Percentiles rank a stretch among this genome's conserved stretches.
Evolutionary conservation across 1,284 basidiomycete species (phyloP).

Genomic region (Sutorius eximius): DNA sequence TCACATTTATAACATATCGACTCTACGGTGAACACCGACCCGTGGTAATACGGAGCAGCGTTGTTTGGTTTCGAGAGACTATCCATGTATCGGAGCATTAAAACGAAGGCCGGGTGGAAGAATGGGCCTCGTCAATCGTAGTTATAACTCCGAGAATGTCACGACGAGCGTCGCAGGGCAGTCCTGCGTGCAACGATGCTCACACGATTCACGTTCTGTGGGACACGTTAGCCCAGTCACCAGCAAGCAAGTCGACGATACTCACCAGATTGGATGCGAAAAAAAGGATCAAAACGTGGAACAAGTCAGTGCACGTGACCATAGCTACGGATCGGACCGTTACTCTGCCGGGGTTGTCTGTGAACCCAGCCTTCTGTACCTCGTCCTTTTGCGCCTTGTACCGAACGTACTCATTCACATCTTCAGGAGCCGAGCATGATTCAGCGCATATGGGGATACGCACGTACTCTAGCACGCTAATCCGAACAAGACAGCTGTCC

Average conservation of each 20-base stretch:
- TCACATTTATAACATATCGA: conserved; percentile 22
- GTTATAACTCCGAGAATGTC: conserved; percentile 42
- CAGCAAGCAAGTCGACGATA: neutral
- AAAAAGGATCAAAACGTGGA: too few species aligned
- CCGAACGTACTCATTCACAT: neutral
- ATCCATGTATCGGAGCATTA: conserved; percentile 41
- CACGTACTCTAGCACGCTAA: neutral
- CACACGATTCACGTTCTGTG: neutral
- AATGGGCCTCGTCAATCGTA: conserved; percentile 39
- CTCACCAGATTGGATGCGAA: neutral
- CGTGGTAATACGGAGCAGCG: conserved; percentile 17
- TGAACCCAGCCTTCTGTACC: too few species aligned
- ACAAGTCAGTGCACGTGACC: too few species aligned
- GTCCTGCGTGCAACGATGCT: neutral
- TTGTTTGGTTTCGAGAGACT: conserved; percentile 36
- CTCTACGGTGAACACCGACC: conserved; percentile 36
- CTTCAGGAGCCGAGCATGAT: neutral
- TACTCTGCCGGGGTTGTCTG: too few species aligned
- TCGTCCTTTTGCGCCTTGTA: too few species aligned
- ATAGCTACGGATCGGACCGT: too few species aligned
- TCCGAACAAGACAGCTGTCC: neutral
- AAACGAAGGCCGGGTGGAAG: conserved; percentile 39
- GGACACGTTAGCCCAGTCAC: neutral
- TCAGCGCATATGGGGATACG: neutral
- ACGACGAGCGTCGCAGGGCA: neutral